phyloP scores from a whole-genome alignment of 192 early-diverging fungal genomes.

The Coemansia sp. region DNA sequence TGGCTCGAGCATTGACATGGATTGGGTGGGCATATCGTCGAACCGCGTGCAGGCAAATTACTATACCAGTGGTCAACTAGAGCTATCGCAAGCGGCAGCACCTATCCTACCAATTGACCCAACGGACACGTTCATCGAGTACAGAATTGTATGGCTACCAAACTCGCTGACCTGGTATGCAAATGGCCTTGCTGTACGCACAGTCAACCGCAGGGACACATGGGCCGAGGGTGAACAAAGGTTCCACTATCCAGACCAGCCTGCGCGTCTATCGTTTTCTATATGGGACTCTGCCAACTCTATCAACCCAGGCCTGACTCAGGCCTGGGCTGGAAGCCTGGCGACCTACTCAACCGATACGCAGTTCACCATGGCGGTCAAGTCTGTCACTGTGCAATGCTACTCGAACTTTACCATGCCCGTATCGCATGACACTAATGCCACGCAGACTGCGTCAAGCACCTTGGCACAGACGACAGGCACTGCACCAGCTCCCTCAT shows the following conservation, averaged over 20 bases:
- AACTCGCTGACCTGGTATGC: slow-evolving; percentile 64
- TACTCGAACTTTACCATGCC: slow-evolving; percentile 40
- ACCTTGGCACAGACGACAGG: slow-evolving; percentile 1
- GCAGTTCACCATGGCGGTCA: slow-evolving; percentile 56
- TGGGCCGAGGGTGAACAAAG: slow-evolving; percentile 54
- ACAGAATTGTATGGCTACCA: slow-evolving; percentile 66
- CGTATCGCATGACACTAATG: slow-evolving; percentile 10
- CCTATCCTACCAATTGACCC: slow-evolving; percentile 39
- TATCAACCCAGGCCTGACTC: slow-evolving; percentile 40
- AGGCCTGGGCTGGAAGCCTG: slow-evolving; percentile 57
- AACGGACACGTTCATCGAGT: slow-evolving; percentile 56
- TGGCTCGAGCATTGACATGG: slow-evolving; percentile 68
- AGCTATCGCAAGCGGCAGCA: slow-evolving; percentile 30
- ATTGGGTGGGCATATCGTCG: slow-evolving; percentile 62
- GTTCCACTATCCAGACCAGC: slow-evolving; percentile 57
- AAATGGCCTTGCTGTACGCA: slow-evolving; percentile 60
- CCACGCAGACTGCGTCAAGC: background rate
- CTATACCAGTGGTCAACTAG: slow-evolving; percentile 57
- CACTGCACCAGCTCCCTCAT: background rate
- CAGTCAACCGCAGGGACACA: slow-evolving; percentile 53
- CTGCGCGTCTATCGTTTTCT: slow-evolving; percentile 59
- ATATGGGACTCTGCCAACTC: slow-evolving; percentile 64
- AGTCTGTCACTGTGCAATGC: slow-evolving; percentile 59
- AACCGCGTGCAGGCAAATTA: slow-evolving; percentile 66
- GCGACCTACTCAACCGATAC: slow-evolving; percentile 50